These are phyloP conservation scores for Lecanicillium sp. DNA, from an alignment of 2,329 filamentous ascomycete species.

Conservation along the genomic window DNA sequence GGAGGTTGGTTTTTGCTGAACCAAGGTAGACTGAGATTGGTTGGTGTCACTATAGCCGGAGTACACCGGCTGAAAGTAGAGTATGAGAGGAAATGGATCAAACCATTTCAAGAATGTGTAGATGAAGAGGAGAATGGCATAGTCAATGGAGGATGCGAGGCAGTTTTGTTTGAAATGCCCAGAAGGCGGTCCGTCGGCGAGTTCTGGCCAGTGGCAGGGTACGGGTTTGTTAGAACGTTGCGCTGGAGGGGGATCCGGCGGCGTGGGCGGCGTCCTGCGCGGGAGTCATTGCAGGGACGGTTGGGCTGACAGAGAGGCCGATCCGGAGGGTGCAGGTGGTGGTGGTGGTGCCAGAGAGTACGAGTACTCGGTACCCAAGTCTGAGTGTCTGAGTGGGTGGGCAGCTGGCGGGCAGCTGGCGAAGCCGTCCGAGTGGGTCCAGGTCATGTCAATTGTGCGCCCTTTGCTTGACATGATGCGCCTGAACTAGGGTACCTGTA, in stretches of 20 bases:
- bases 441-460: slow-evolving; percentile 26
- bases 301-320: not conserved
- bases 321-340: too few relatives aligned
- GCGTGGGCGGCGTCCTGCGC: not conserved
- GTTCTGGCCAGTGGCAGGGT: not conserved
- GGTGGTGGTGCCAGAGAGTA: too few relatives aligned
- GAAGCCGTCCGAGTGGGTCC: slow-evolving; percentile 9
- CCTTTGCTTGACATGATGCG: slow-evolving; percentile 26
- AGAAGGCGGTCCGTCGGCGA: not conserved
- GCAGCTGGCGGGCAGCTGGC: slow-evolving; percentile 11
- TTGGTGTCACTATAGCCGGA: not conserved
- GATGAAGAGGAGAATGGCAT: slow-evolving; percentile 2
- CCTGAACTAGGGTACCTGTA: not conserved
- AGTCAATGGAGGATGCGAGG: slow-evolving; percentile 2
- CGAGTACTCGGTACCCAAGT: too few relatives aligned
- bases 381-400: slow-evolving; percentile 9
- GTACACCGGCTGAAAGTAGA: not conserved
- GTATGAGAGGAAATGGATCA: not conserved
- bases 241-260: too few relatives aligned
- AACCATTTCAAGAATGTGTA: not conserved
- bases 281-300: not conserved
- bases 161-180: slow-evolving; percentile 6
- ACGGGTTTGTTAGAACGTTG: too few relatives aligned
- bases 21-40: not conserved
- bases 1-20: not conserved